phyloP scores from a whole-genome alignment of 148 eudicot genomes.

The Rhododendron griersonianum region DNA sequence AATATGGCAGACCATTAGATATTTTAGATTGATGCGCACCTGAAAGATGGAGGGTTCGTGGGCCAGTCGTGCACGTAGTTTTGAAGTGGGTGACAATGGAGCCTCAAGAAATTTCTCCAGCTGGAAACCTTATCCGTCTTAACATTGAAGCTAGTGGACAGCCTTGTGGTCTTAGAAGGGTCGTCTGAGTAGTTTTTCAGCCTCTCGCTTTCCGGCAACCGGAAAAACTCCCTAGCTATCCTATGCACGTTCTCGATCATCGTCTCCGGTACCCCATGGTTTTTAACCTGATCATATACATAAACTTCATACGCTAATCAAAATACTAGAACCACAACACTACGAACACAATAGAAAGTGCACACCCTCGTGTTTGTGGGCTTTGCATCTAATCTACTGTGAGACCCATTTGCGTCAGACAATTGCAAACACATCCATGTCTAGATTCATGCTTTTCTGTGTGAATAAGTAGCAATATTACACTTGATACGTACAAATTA shows the following conservation, averaged over 20 bases:
- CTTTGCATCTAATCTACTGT: too few species aligned
- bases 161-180: conserved; percentile 17
- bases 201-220: conserved; percentile 19
- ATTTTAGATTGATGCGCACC: neutral
- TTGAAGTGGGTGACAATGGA: conserved; percentile 20
- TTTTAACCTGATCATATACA: conserved; percentile 8
- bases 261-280: conserved; percentile 14
- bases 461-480: too few species aligned
- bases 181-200: conserved; percentile 19
- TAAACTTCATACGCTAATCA: too few species aligned
- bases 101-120: conserved; percentile 26
- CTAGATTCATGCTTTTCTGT: too few species aligned
- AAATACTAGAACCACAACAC: too few species aligned
- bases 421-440: too few species aligned
- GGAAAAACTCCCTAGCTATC: conserved; percentile 14
- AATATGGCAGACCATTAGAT: too few species aligned
- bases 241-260: neutral
- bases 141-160: conserved; percentile 21
- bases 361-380: too few species aligned
- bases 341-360: too few species aligned
- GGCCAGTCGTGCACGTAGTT: conserved; percentile 22
- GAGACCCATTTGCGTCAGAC: too few species aligned
- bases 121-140: conserved; percentile 17
- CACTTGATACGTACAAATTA: too few species aligned
- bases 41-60: conserved; percentile 13